Evolutionary conservation across 2,329 filamentous ascomycete species (phyloP).

Genomic region (Furcasterigmium sp.): DNA sequence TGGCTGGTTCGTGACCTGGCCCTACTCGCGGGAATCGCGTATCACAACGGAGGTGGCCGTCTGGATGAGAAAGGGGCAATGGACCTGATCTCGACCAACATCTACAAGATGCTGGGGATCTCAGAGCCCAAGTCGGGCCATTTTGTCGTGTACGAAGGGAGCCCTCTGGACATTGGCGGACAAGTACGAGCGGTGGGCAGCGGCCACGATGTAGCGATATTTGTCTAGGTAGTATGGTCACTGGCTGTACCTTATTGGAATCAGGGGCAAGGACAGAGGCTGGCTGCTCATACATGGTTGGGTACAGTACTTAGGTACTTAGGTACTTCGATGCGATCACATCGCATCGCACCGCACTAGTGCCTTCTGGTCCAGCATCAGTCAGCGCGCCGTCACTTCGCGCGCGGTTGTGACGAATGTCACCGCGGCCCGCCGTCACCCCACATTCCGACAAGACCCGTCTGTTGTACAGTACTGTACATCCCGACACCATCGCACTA

Average conservation of each 20-base stretch:
- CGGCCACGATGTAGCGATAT: slow-evolving; percentile 28
- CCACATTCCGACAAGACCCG: too few species aligned
- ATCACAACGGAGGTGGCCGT: slow-evolving; percentile 49
- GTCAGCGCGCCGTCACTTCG: too few species aligned
- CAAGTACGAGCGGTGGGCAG: slow-evolving; percentile 48
- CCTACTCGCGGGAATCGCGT: slow-evolving; percentile 54
- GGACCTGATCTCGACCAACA: slow-evolving; percentile 49
- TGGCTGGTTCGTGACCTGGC: slow-evolving; percentile 57
- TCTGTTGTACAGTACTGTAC: too few species aligned
- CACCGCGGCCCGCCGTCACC: too few species aligned
- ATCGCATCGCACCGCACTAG: too few species aligned
- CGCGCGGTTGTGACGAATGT: slow-evolving; percentile 20
- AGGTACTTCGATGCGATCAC: too few species aligned
- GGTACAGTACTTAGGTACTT: too few species aligned
- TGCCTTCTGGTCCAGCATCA: too few species aligned
- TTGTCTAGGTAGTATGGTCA: slow-evolving; percentile 24
- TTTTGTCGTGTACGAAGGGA: slow-evolving; percentile 60
- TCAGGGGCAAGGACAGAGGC: too few species aligned
- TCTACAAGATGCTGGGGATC: slow-evolving; percentile 53
- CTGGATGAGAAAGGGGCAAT: slow-evolving; percentile 50
- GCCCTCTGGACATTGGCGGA: slow-evolving; percentile 54
- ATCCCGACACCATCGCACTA: too few species aligned
- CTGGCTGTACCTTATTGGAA: too few species aligned
- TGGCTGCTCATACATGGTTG: too few species aligned
- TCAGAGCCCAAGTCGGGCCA: slow-evolving; percentile 31